Conservation (phyloP, 305 asterid species). For the Andrographis paniculata region DNA sequence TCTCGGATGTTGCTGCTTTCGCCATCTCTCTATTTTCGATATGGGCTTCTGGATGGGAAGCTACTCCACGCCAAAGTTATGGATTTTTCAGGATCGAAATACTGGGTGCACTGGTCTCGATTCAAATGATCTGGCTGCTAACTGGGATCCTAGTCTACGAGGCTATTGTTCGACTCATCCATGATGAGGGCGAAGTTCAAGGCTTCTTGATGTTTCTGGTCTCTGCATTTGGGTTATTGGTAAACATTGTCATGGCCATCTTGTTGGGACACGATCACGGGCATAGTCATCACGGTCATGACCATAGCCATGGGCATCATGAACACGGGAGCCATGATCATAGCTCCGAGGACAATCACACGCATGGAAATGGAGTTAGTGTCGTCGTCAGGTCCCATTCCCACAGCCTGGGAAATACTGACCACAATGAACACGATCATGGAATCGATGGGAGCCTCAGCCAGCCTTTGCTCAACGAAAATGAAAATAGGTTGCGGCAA, state of each 20-base stretch:
- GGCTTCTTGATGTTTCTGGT: constrained; percentile 62
- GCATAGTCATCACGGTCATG: constrained; percentile 47
- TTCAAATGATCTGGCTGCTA: constrained; percentile 69
- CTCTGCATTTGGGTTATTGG: constrained; percentile 51
- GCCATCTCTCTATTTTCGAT: constrained; percentile 54
- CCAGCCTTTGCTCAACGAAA: constrained; percentile 32
- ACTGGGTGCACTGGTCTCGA: constrained; percentile 59
- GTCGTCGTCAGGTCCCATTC: constrained; percentile 34
- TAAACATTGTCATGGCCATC: constrained; percentile 48
- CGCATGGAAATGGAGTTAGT: constrained; percentile 34
- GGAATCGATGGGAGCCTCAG: constrained; percentile 20
- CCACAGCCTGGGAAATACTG: constrained; percentile 27
- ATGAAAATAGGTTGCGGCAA: constrained; percentile 12
- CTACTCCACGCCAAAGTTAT: constrained; percentile 57
- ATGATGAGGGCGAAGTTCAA: constrained; percentile 43
- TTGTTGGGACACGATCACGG: constrained; percentile 62
- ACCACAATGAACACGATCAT: constrained; percentile 21
- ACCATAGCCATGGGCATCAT: constrained; percentile 33
- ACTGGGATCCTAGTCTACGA: constrained; percentile 64
- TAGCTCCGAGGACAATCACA: constrained; percentile 30
- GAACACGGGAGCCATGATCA: constrained; percentile 23
- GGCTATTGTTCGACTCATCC: constrained; percentile 39
- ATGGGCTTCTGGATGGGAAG: constrained; percentile 72
- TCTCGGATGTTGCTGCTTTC: constrained; percentile 65
- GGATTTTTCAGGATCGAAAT: constrained; percentile 65